A percentile compares a stretch with the other conserved stretches of the same genome.
phyloP scores from a whole-genome alignment of 164 flowering plant genomes.

The Houttuynia cordata region DNA sequence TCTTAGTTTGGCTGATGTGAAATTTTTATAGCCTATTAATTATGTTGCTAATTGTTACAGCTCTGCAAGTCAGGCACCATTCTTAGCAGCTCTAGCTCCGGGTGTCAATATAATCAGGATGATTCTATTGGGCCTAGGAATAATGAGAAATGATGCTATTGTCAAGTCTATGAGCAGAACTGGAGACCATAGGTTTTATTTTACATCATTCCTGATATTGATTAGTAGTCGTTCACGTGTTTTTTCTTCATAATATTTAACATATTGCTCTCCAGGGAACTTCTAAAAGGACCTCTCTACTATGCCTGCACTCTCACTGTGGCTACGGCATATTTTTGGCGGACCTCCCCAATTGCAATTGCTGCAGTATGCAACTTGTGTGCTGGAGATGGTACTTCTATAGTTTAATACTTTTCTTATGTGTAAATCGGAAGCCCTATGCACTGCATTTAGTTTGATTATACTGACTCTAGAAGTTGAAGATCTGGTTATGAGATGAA shows the following conservation, averaged over 20 bases:
- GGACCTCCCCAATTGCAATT: constrained; percentile 65
- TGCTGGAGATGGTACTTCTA: constrained; percentile 95
- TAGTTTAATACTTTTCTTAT: background rate
- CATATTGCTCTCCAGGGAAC: constrained; percentile 42
- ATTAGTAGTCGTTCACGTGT: background rate
- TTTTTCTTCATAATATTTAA: background rate
- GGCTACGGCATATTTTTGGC: constrained; percentile 65
- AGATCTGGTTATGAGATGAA: too few species aligned
- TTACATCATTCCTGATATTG: background rate
- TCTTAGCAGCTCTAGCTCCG: constrained; percentile 60
- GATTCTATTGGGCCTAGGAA: constrained; percentile 73
- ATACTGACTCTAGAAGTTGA: background rate
- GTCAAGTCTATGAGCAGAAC: constrained; percentile 91
- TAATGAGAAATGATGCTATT: constrained; percentile 67
- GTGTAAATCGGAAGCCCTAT: background rate
- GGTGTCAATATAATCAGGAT: constrained; percentile 64
- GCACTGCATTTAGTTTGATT: background rate
- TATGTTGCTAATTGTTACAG: constrained; percentile 23
- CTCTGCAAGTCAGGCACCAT: constrained; percentile 43
- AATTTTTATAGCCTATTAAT: background rate
- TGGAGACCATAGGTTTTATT: constrained; percentile 88
- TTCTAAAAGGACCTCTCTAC: constrained; percentile 80
- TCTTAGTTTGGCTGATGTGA: background rate
- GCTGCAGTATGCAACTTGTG: constrained; percentile 83
- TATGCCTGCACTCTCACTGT: constrained; percentile 61